Evolutionary conservation across 805 yeast genomes (phyloP).

Genomic region (Saturnispora hagleri): DNA sequence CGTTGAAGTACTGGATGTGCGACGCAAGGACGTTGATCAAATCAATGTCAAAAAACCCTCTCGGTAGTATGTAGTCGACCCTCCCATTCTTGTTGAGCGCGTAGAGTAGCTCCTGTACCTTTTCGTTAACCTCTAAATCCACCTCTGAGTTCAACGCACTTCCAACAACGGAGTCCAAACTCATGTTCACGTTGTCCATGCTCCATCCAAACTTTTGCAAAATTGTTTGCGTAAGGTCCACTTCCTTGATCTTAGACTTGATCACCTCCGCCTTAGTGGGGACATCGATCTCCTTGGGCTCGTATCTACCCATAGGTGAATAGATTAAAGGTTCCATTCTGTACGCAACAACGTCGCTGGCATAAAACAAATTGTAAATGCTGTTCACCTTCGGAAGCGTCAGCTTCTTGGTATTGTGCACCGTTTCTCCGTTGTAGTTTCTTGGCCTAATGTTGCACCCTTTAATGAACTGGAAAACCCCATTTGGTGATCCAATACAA

Average conservation of each 20-base stretch:
- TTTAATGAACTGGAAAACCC: conserved; percentile 70
- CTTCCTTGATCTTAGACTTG: conserved; percentile 3
- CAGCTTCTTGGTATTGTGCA: conserved; percentile 10
- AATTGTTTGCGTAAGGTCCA: conserved; percentile 22
- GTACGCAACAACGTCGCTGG: conserved; percentile 87
- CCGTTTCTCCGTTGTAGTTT: conserved; percentile 2
- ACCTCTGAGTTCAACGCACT: conserved; percentile 5
- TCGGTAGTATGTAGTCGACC: conserved; percentile 71
- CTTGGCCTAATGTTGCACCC: conserved; percentile 49
- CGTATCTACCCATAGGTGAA: conserved; percentile 36
- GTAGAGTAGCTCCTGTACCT: conserved; percentile 30
- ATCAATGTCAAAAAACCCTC: conserved; percentile 72
- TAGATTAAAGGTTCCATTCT: conserved; percentile 77
- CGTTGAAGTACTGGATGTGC: conserved; percentile 83
- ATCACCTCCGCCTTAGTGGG: conserved; percentile 23
- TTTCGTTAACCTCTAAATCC: conserved; percentile 18
- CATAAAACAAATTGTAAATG: conserved; percentile 76
- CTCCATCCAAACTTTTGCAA: conserved; percentile 12
- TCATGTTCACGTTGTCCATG: not conserved
- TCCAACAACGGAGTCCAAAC: conserved; percentile 1
- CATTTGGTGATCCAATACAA: conserved; percentile 85
- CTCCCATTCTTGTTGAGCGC: conserved; percentile 64
- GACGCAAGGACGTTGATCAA: conserved; percentile 76
- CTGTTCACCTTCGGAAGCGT: conserved; percentile 52
- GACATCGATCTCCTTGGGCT: conserved; percentile 52